Evolutionary conservation across 2,329 filamentous ascomycete species (phyloP), one percentile per base, ranked within the genome.

Genomic region (Tolypocladium album): DNA sequence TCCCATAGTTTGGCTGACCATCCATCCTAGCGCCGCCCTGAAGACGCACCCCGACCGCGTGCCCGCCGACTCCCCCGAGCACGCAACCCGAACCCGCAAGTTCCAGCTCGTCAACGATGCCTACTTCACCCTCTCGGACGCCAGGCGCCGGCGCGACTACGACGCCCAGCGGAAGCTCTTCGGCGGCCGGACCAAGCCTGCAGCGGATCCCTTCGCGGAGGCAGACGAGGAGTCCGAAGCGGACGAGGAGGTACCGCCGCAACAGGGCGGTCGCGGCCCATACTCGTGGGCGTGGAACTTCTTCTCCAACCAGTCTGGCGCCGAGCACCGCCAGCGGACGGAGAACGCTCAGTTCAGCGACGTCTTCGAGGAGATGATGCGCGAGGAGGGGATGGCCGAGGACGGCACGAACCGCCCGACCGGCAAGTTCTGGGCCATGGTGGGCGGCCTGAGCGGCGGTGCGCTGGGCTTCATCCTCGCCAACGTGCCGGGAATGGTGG

Each of bases 21-120:
- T 38, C 12, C 34, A 36, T 9, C 27, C 56, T 20, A 92, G 89
- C 71, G 89, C 90, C 68, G 93, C 93, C 6, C 80, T 97, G 55
- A 96, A 94, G 75, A 92, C 90, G 64, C 93, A 97, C 73, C 93
- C 93, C 1, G 94, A 99, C 73, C 89, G 94, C 61, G 91, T 99
- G 47, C 82, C 92, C 36, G 77, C 83, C 65, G 86, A 92, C 75
- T 93, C 91, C 6, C 90, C 92, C 43, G 92, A 97, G 67, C 90
- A 93, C 64, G 74, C 85, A 27, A 75, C 83, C 15, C 89, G 92
- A 69, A 99, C 94, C 7, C 89, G 89, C 69, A 88, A 88, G 71
- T 96, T 96, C 78, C 92, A 96, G 74, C 84, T 89, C 65, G 89
- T 96, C 69, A 96, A 95, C 76, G 92, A 96, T 70, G 91, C 92